Evolutionary conservation across 805 yeast species (phyloP), one percentile per base, ranked within the genome.

Genomic region (Pichia kluyveri): DNA sequence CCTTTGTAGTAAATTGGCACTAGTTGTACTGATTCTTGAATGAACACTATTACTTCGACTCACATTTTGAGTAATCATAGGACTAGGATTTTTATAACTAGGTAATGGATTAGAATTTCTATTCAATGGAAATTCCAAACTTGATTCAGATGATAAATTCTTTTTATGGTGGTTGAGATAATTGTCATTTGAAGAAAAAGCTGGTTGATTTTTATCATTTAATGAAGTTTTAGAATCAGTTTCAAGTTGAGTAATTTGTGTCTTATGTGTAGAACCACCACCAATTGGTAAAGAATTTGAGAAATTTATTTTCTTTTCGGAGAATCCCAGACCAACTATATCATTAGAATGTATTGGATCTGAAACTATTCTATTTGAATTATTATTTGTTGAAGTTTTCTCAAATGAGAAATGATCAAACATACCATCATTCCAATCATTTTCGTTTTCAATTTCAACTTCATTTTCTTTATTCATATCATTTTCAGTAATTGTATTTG

Each of bases 371-470:
- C 49, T 9, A 26, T 26, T 44, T 17, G 42, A 43, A 30, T 38
- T 17, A 18, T 9, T 23, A 26, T 28, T 44, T 11, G 53, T 42
- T 27, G 42, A 27, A 43, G 42, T 42, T 26, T 42, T 45, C 36
- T 49, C 53, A 41, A 53, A 53, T 11, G 44, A 42, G 32, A 53
- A 53, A 36, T 47, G 47, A 40, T 53, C 54, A 39, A 49, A 52
- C 43, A 49, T 44, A 12, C 53, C 55, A 10, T 46, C 53, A 36
- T 34, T 43, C 31, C 42, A 45, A 14, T 38, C 43, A 18, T 30
- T 30, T 10, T 30, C 32, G 1, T 30, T 17, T 37, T 38, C 46
- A 34, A 41, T 43, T 19, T 42, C 46, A 34, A 41, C 41, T 19
- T 40, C 17, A 15, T 38, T 27, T 15, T 32, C 38, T 6, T 40